Percentiles rank a stretch among this genome's conserved stretches.
phyloP scores from a whole-genome alignment of 495 filamentous ascomycete genomes.

The Darksidea phi region DNA sequence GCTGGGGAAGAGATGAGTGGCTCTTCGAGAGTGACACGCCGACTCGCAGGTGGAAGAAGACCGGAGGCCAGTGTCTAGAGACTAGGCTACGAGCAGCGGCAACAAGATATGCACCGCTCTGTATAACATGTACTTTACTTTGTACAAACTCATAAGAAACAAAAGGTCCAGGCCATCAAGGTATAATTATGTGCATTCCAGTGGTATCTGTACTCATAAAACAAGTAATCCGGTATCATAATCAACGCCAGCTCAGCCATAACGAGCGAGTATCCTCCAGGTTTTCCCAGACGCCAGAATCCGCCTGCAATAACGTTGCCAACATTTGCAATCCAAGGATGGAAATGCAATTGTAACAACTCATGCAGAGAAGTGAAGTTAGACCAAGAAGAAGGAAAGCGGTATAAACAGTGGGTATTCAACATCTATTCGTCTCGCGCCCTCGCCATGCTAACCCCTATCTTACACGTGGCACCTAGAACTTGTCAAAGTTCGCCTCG shows the following conservation, averaged over 20 bases:
- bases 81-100: too few relatives aligned
- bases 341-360: too few relatives aligned
- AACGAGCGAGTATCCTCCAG: not conserved
- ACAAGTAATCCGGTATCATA: not conserved
- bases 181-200: not conserved
- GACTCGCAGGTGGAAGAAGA: too few relatives aligned
- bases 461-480: too few relatives aligned
- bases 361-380: not conserved
- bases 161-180: not conserved
- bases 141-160: not conserved
- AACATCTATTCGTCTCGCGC: not conserved
- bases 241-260: not conserved
- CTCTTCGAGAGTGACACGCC: too few relatives aligned
- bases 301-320: too few relatives aligned
- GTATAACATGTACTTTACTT: too few relatives aligned
- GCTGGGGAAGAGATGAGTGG: too few relatives aligned
- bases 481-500: slow-evolving; percentile 1
- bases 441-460: not conserved
- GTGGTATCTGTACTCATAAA: slow-evolving; percentile 7
- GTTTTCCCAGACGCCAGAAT: too few relatives aligned
- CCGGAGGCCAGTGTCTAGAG: too few relatives aligned
- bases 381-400: not conserved
- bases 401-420: not conserved
- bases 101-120: too few relatives aligned
- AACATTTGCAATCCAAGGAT: too few relatives aligned